These are phyloP conservation scores for Smithsoniella earleae DNA, from an alignment of 163 green algal genomes.

Conservation along the genomic window DNA sequence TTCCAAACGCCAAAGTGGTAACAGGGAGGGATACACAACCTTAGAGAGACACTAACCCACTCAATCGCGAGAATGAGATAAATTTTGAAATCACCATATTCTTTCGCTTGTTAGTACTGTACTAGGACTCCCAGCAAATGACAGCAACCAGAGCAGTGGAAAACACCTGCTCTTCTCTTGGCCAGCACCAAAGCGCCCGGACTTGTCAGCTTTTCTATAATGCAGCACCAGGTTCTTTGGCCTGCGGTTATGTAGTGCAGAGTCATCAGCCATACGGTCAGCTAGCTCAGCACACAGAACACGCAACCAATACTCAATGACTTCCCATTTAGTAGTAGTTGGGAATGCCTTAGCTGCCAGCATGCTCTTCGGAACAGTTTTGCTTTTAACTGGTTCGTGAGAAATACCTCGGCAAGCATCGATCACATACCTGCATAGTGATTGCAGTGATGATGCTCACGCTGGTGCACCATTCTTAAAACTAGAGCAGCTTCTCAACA, in stretches of 20 bases:
- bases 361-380: conserved; percentile 50
- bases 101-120: neutral
- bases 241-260: conserved; percentile 40
- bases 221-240: conserved; percentile 43
- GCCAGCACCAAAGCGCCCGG: neutral
- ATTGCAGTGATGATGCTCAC: neutral
- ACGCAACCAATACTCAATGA: conserved; percentile 44
- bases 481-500: too few species aligned
- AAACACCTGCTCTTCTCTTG: neutral
- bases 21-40: too few species aligned
- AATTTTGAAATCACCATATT: neutral
- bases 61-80: neutral
- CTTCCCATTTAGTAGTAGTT: neutral
- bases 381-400: conserved; percentile 36
- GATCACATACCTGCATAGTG: conserved; percentile 5
- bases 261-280: conserved; percentile 50
- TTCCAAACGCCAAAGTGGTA: too few species aligned
- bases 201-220: neutral
- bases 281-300: conserved; percentile 71
- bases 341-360: conserved; percentile 45
- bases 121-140: neutral
- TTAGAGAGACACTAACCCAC: neutral
- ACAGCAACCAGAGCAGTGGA: too few species aligned
- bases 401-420: neutral
- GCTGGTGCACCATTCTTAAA: neutral